Percentiles rank a stretch among this genome's conserved stretches.
Conservation (phyloP, 495 filamentous ascomycete species). For the Chaetomidium leptoderma region DNA sequence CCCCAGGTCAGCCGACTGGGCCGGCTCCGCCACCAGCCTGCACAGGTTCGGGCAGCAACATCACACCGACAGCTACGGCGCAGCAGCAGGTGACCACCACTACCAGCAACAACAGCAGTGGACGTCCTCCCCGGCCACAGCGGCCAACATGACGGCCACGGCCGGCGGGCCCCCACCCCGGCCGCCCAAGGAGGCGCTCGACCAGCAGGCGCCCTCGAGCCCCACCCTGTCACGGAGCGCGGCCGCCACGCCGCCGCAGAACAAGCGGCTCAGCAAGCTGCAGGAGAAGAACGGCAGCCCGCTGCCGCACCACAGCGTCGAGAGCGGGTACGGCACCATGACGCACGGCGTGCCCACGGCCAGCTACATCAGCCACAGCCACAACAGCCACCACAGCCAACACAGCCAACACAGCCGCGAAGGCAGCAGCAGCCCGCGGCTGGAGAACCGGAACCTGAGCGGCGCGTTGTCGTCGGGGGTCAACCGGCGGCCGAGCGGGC, state of each 20-base stretch:
- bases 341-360: slow-evolving; percentile 40
- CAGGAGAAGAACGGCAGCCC: slow-evolving; percentile 38
- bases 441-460: slow-evolving; percentile 47
- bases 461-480: slow-evolving; percentile 32
- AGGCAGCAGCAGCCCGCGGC: slow-evolving; percentile 35
- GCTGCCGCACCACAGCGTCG: slow-evolving; percentile 44
- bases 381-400: slow-evolving; percentile 15
- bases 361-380: slow-evolving; percentile 29
- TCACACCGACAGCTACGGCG: slow-evolving; percentile 45
- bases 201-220: slow-evolving; percentile 20
- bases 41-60: slow-evolving; percentile 35
- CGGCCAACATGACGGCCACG: slow-evolving; percentile 21
- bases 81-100: slow-evolving; percentile 25
- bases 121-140: slow-evolving; percentile 37
- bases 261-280: slow-evolving; percentile 41
- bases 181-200: slow-evolving; percentile 51
- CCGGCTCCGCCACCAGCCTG: slow-evolving; percentile 54
- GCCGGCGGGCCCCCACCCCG: slow-evolving; percentile 40
- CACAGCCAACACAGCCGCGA: slow-evolving; percentile 12
- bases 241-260: slow-evolving; percentile 30
- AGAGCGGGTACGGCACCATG: slow-evolving; percentile 48
- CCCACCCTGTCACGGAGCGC: slow-evolving; percentile 16
- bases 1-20: slow-evolving; percentile 71
- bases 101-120: slow-evolving; percentile 32
- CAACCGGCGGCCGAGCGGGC: slow-evolving; percentile 45